Base-by-base conservation (phyloP, 1,139 yeast genomes). In the Kazachstania sp. region DNA sequence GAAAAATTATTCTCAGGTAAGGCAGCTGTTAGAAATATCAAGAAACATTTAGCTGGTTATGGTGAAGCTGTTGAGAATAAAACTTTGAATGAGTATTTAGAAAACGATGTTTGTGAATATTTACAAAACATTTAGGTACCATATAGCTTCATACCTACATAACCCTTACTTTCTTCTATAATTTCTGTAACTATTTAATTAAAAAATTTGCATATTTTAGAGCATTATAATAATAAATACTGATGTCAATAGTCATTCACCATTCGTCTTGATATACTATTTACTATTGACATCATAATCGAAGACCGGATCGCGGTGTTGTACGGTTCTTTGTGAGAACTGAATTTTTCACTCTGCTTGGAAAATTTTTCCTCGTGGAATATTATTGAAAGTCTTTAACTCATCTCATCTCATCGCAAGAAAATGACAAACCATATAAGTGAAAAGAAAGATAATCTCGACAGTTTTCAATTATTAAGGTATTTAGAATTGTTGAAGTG, bases 11-110 rank as follows among this genome's bases (percentile, higher is more conserved):
- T 81, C 1, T 59, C 60, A 15, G 73, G 72, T 28, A 75, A 72
- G 26, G 58, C 60, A 5, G 83, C 79, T 41, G 63, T 71, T 4
- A 67, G 69, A 18, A 60, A 62, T 28, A 59, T 81, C 8, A 77
- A 77, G 53, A 68, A 66, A 23, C 55, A 71, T 4, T 72, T 82
- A 58, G 77, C 77, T 53, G 67, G 65, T 0, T 83, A 79, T 57
- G 86, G 88, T 3, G 83, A 79, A 26, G 71, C 76, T 11, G 48
- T 59, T 4, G 71, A 72, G 39, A 50, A 52, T 20, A 52, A 51
- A 3, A 41, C 48, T 20, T 47, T 52, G 7, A 47, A 46, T 15
- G 43, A 45, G 9, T 40, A 47, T 6, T 52, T 63, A 49, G 49
- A 53, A n/a, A 36, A 52, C 5, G 52, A 51, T 34, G 44, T 57